Conservation (phyloP, 2,329 filamentous ascomycete genomes). For the Botrytis fabae region DNA sequence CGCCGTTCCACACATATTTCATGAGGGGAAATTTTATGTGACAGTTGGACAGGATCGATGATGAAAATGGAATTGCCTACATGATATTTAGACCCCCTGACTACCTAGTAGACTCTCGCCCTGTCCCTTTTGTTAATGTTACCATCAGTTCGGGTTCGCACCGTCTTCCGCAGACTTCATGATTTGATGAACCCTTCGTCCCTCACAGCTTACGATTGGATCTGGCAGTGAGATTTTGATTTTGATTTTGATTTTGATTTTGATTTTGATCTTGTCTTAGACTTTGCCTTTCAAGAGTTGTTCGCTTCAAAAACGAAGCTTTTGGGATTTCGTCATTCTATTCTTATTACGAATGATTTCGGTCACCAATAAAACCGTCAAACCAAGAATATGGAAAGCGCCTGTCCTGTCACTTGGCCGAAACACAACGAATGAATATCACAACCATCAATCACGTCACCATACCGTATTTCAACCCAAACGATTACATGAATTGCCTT, state of each 20-base stretch:
- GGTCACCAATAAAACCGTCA: neutral
- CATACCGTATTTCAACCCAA: neutral
- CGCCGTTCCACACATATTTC: slow-evolving; percentile 6
- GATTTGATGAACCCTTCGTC: slow-evolving; percentile 1
- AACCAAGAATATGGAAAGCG: neutral
- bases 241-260: neutral
- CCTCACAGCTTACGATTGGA: neutral
- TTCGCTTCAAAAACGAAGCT: neutral
- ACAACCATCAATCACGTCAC: neutral
- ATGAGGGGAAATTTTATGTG: neutral
- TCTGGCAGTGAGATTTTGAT: neutral
- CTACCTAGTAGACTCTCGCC: neutral
- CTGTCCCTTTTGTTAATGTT: slow-evolving; percentile 2
- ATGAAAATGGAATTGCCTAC: slow-evolving; percentile 16
- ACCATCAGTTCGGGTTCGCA: slow-evolving; percentile 15
- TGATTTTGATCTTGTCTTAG: neutral
- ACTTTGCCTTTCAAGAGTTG: neutral
- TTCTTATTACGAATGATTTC: neutral
- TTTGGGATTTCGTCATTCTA: neutral
- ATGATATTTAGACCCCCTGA: slow-evolving; percentile 13
- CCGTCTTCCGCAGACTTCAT: neutral
- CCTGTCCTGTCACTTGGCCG: neutral
- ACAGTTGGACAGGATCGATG: slow-evolving; percentile 10
- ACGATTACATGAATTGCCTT: neutral
- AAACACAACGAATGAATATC: slow-evolving; percentile 1